Conservation (phyloP, 352 stramenopile genomes). For the Globisporangium radiosum region DNA sequence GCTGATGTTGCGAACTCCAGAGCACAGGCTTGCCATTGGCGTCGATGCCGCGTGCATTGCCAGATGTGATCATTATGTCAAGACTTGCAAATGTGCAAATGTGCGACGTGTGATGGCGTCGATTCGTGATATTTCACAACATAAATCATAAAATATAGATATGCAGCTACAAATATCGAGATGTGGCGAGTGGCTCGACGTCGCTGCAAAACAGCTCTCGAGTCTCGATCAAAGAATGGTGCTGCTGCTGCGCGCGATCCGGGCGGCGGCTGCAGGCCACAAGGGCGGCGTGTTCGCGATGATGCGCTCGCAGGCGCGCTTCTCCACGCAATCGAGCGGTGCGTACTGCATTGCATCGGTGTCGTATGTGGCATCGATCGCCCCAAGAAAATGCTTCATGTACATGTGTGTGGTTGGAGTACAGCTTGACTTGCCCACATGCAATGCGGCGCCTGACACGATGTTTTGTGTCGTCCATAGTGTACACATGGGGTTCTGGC, state of each 20-base stretch:
- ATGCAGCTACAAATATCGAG: no score
- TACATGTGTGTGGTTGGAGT: no score
- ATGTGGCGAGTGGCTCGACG: no score
- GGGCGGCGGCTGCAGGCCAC: slow-evolving; percentile 15
- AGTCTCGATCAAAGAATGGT: slow-evolving; percentile 23
- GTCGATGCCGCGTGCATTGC: slow-evolving; percentile 42
- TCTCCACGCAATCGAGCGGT: slow-evolving; percentile 68
- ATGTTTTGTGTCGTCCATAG: no score
- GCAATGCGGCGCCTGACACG: no score
- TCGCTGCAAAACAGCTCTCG: no score
- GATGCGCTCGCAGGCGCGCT: slow-evolving; percentile 20
- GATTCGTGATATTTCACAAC: background rate
- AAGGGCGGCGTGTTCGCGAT: slow-evolving; percentile 12
- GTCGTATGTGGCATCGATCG: background rate
- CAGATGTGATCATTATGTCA: slow-evolving; percentile 23
- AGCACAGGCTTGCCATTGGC: slow-evolving; percentile 36
- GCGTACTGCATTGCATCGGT: slow-evolving; percentile 3
- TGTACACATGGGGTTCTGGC: slow-evolving; percentile 83
- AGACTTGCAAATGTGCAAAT: background rate
- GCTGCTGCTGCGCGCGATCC: slow-evolving; percentile 41
- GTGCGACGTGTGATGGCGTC: background rate
- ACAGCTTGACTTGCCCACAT: no score
- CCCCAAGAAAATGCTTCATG: no score
- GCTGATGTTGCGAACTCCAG: slow-evolving; percentile 63
- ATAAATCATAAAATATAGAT: no score